phyloP scores from a whole-genome alignment of 2,329 filamentous ascomycete genomes.

The Aspergillus thermomutatus region DNA sequence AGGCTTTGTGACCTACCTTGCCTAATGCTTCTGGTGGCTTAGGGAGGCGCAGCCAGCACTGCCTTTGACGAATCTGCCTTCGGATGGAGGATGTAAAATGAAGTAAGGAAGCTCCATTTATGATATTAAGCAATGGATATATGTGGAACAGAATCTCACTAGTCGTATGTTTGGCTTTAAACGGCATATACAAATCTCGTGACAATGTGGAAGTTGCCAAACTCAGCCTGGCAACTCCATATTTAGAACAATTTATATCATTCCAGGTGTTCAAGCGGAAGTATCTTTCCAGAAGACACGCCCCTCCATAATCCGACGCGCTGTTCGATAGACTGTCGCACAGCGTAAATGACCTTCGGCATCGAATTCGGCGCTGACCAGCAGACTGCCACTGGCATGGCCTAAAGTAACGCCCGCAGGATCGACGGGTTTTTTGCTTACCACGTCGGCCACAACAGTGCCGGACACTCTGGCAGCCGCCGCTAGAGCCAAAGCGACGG shows the following conservation, averaged over 20 bases:
- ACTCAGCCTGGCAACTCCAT: neutral
- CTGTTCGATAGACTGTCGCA: conserved; percentile 48
- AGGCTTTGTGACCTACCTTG: too few species aligned
- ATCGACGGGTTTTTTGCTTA: conserved; percentile 21
- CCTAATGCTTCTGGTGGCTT: too few species aligned
- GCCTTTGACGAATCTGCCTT: too few species aligned
- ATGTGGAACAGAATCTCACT: neutral
- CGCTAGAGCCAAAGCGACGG: conserved; percentile 51
- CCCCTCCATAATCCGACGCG: conserved; percentile 48
- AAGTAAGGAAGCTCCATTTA: neutral
- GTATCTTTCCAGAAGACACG: conserved; percentile 39
- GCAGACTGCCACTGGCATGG: conserved; percentile 47
- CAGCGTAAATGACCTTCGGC: conserved; percentile 30
- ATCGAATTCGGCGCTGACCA: conserved; percentile 42
- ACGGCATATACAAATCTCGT: neutral
- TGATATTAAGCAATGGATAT: neutral
- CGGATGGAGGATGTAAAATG: too few species aligned
- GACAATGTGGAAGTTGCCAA: neutral
- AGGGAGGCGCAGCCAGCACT: too few species aligned
- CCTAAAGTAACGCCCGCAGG: conserved; percentile 39
- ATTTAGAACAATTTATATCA: neutral
- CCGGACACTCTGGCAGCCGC: conserved; percentile 47
- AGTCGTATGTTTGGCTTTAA: neutral
- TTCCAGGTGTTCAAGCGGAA: neutral
- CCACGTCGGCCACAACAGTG: conserved; percentile 35